phyloP scores from a whole-genome alignment of 805 yeast species.

The Yarrowia bubula region DNA sequence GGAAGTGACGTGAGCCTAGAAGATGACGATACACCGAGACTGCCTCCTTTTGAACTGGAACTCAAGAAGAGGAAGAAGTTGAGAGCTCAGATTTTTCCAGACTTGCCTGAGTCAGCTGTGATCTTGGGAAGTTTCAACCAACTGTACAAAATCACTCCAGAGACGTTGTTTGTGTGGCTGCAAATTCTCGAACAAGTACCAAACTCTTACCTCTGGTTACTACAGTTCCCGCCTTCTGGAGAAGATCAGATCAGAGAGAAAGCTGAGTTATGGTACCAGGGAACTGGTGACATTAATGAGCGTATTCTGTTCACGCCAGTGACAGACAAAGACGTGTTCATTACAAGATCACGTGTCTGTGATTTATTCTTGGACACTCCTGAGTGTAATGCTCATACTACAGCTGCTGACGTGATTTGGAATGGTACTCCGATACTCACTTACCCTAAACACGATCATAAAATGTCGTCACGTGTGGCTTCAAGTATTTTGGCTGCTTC shows the following conservation, averaged over 20 bases:
- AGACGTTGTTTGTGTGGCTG: slow-evolving; percentile 36
- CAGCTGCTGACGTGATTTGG: slow-evolving; percentile 41
- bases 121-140: slow-evolving; percentile 40
- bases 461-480: slow-evolving; percentile 34
- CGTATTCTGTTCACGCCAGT: slow-evolving; percentile 39
- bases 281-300: slow-evolving; percentile 29
- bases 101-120: slow-evolving; percentile 33
- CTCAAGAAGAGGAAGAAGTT: not conserved
- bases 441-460: slow-evolving; percentile 36
- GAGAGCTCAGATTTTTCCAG: slow-evolving; percentile 33
- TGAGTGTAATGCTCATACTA: slow-evolving; percentile 41
- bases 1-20: not conserved
- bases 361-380: slow-evolving; percentile 40
- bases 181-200: slow-evolving; percentile 35
- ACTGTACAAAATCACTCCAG: slow-evolving; percentile 40
- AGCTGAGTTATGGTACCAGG: slow-evolving; percentile 36
- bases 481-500: slow-evolving; percentile 39
- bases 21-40: not conserved
- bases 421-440: slow-evolving; percentile 39
- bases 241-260: slow-evolving; percentile 32
- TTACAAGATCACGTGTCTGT: slow-evolving; percentile 37
- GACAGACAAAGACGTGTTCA: slow-evolving; percentile 38
- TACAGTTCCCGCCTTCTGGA: slow-evolving; percentile 39
- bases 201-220: slow-evolving; percentile 38
- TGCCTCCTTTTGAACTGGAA: slow-evolving; percentile 8